These are phyloP conservation scores for Cystobasidiaceae sp. DNA, from an alignment of 1,284 basidiomycete genomes.

Conservation along the genomic window DNA sequence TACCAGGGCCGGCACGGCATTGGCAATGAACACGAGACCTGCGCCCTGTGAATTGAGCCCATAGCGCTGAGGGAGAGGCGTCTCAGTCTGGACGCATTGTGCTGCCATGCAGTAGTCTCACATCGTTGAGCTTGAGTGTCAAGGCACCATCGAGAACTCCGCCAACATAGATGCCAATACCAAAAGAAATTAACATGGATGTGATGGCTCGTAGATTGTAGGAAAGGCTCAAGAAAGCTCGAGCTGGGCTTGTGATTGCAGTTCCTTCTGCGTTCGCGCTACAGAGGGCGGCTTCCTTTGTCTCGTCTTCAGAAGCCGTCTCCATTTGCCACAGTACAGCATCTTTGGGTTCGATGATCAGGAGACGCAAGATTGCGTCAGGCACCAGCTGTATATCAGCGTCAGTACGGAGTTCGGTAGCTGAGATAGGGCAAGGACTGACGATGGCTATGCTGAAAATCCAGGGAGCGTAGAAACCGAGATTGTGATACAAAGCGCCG, in stretches of 20 bases:
- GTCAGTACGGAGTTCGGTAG: background rate
- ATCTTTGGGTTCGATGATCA: slow-evolving; percentile 40
- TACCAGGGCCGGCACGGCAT: slow-evolving; percentile 36
- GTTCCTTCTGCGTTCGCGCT: background rate
- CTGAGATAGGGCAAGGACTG: no score
- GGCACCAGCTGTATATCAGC: slow-evolving; percentile 19
- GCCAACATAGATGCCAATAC: slow-evolving; percentile 37
- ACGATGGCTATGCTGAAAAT: slow-evolving; percentile 38
- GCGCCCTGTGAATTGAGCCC: slow-evolving; percentile 35
- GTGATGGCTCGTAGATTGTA: slow-evolving; percentile 12
- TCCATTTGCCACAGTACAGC: slow-evolving; percentile 34
- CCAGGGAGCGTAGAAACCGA: slow-evolving; percentile 42
- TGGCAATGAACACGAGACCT: slow-evolving; percentile 39
- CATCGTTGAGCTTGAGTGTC: slow-evolving; percentile 6
- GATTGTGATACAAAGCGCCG: slow-evolving; percentile 36
- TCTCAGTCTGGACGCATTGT: slow-evolving; percentile 4
- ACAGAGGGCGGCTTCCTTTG: background rate
- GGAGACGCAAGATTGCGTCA: slow-evolving; percentile 37
- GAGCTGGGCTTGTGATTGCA: background rate
- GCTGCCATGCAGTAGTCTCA: no score
- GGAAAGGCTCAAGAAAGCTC: slow-evolving; percentile 4
- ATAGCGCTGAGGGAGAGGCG: slow-evolving; percentile 34
- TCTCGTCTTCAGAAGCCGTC: background rate
- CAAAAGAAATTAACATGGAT: slow-evolving; percentile 30
- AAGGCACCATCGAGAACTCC: slow-evolving; percentile 32